phyloP scores from a whole-genome alignment of 805 yeast species.

The Danielia reshetovae region DNA sequence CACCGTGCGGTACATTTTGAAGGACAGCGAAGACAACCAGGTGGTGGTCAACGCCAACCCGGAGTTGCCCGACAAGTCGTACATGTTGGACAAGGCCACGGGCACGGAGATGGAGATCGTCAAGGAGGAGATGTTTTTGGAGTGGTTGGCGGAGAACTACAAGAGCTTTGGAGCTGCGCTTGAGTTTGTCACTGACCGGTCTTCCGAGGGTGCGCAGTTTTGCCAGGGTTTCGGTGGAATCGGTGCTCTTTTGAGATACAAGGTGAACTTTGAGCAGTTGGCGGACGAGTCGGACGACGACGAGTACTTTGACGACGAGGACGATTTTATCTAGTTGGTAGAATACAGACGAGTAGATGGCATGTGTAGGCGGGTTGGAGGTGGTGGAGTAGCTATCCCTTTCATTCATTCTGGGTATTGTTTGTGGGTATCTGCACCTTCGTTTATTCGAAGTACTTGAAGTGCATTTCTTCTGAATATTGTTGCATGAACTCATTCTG shows the following conservation, averaged over 20 bases:
- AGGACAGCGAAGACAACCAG: conserved; percentile 77
- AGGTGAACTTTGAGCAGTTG: conserved; percentile 94
- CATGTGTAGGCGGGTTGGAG: no score
- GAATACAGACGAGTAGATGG: no score
- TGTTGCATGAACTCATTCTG: no score
- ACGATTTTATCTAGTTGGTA: conserved; percentile 35
- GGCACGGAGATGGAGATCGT: conserved; percentile 91
- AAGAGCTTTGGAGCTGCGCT: conserved; percentile 90
- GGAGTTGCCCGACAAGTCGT: conserved; percentile 67
- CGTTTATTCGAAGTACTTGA: no score
- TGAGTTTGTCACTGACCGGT: conserved; percentile 94
- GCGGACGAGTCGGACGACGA: conserved; percentile 81
- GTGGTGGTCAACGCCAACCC: conserved; percentile 72
- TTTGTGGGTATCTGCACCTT: no score
- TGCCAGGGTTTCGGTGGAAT: conserved; percentile 98
- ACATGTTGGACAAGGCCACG: conserved; percentile 74
- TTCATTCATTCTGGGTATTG: no score
- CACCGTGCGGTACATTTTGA: conserved; percentile 75
- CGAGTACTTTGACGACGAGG: conserved; percentile 76
- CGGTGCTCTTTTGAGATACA: conserved; percentile 94
- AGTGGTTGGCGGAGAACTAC: conserved; percentile 98
- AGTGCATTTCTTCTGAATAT: no score
- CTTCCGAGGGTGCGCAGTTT: conserved; percentile 98
- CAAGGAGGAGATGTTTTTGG: conserved; percentile 80
- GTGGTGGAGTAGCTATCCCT: no score